A percentile compares a stretch with the other conserved stretches of the same genome.
Evolutionary conservation across 768 basidiomycete genomes (phyloP).

Genomic region (Rhizopogon sp.): DNA sequence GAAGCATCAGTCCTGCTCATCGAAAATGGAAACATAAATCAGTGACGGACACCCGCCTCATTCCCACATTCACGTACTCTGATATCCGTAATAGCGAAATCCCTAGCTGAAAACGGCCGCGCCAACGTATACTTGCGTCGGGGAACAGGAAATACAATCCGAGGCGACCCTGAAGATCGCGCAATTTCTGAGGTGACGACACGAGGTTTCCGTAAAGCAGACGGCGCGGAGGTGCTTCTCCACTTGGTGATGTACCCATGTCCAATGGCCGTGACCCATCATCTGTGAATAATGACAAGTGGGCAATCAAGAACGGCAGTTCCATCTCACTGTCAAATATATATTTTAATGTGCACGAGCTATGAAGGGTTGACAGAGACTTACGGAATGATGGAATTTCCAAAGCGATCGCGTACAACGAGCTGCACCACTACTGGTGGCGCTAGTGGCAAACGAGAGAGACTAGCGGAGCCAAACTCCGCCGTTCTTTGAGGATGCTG

Average conservation of each 20-base stretch:
- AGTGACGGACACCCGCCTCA: constrained; percentile 8
- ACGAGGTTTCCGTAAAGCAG: constrained; percentile 84
- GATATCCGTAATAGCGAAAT: constrained; percentile 71
- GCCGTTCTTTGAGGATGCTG: constrained; percentile 83
- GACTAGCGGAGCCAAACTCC: constrained; percentile 68
- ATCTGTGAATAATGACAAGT: constrained; percentile 68
- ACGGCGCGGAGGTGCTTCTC: constrained; percentile 43
- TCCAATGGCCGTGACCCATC: constrained; percentile 64
- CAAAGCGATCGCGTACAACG: constrained; percentile 65
- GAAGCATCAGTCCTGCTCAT: constrained; percentile 42
- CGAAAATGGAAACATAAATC: constrained; percentile 12
- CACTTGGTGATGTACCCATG: constrained; percentile 48
- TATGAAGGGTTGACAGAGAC: constrained; percentile 30
- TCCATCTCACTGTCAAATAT: constrained; percentile 65
- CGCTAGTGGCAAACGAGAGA: constrained; percentile 79
- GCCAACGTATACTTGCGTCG: constrained; percentile 80
- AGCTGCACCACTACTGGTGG: constrained; percentile 83
- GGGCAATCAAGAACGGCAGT: constrained; percentile 82
- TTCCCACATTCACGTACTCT: constrained; percentile 46
- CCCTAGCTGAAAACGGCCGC: constrained; percentile 71
- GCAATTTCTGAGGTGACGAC: constrained; percentile 72
- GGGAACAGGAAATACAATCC: constrained; percentile 90
- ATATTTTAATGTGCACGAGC: constrained; percentile 15
- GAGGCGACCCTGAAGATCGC: constrained; percentile 73
- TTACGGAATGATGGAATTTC: constrained; percentile 74